Evolutionary conservation across 2,329 filamentous ascomycete genomes (phyloP).

Genomic region (Rhytidhysteron rufulum): DNA sequence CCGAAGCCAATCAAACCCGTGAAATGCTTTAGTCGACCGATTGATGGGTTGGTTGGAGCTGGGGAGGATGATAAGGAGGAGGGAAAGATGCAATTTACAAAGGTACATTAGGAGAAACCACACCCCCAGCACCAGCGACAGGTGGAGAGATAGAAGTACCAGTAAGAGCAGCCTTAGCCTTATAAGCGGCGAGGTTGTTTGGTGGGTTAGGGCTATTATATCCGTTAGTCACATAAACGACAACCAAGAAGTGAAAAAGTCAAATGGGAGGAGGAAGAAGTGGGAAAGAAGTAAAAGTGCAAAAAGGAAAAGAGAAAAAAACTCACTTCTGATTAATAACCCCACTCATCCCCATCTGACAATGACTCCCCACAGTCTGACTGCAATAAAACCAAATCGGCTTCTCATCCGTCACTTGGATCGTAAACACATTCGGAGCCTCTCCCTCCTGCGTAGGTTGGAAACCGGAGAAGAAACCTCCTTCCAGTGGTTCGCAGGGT

Average conservation of each 20-base stretch:
- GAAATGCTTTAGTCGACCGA: no score
- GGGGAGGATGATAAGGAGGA: no score
- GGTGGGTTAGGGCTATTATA: conserved; percentile 15
- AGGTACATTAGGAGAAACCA: background rate
- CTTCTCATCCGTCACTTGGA: conserved; percentile 62
- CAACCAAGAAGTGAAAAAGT: no score
- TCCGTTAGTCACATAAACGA: no score
- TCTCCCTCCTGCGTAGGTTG: conserved; percentile 49
- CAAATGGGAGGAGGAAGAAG: no score
- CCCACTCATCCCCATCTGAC: conserved; percentile 68
- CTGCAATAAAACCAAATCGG: conserved; percentile 79
- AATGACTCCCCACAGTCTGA: conserved; percentile 60
- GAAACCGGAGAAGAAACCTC: conserved; percentile 59
- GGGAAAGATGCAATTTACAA: no score
- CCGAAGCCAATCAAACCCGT: no score
- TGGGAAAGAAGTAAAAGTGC: background rate
- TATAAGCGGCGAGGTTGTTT: conserved; percentile 26
- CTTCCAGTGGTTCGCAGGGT: conserved; percentile 61
- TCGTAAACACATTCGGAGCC: conserved; percentile 54
- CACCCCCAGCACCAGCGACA: conserved; percentile 17
- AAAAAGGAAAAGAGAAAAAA: background rate
- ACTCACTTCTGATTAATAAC: conserved; percentile 57
- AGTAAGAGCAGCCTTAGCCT: conserved; percentile 19
- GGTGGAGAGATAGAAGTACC: conserved; percentile 18
- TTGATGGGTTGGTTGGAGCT: no score